Evolutionary conservation across 2,329 filamentous ascomycete genomes (phyloP).

Genomic region (Apiospora malaysiana): DNA sequence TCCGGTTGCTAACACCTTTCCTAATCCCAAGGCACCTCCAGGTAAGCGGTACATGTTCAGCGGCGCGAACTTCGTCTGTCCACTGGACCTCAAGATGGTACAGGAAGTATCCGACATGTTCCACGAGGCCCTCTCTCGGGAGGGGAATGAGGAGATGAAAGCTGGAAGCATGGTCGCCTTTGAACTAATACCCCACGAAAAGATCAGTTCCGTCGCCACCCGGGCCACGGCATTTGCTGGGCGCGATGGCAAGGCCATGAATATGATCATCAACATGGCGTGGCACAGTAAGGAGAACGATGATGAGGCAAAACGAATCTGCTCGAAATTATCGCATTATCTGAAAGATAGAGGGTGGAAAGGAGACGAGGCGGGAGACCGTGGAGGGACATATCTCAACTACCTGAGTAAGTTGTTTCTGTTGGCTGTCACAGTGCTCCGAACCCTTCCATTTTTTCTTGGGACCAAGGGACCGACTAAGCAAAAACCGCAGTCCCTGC

Average conservation of each 20-base stretch:
- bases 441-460: too few relatives aligned
- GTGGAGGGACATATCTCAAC: slow-evolving; percentile 23
- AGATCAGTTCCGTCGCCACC: slow-evolving; percentile 41
- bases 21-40: slow-evolving; percentile 45
- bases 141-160: slow-evolving; percentile 32
- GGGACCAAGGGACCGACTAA: background rate
- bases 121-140: slow-evolving; percentile 29
- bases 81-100: slow-evolving; percentile 43
- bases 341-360: slow-evolving; percentile 22
- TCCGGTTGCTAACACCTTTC: slow-evolving; percentile 43
- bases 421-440: too few relatives aligned
- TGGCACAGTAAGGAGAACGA: slow-evolving; percentile 49
- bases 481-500: background rate
- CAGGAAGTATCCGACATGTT: slow-evolving; percentile 40
- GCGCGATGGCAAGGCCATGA: slow-evolving; percentile 48
- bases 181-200: slow-evolving; percentile 49
- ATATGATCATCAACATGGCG: slow-evolving; percentile 46
- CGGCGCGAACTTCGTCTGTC: slow-evolving; percentile 50
- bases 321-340: slow-evolving; percentile 37
- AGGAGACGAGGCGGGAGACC: slow-evolving; percentile 18
- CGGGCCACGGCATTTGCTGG: slow-evolving; percentile 51
- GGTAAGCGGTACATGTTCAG: slow-evolving; percentile 47
- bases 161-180: slow-evolving; percentile 44
- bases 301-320: slow-evolving; percentile 44
- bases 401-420: slow-evolving; percentile 21